Conservation (phyloP, 2,329 filamentous ascomycete species). For the Colletotrichum tofieldiae region DNA sequence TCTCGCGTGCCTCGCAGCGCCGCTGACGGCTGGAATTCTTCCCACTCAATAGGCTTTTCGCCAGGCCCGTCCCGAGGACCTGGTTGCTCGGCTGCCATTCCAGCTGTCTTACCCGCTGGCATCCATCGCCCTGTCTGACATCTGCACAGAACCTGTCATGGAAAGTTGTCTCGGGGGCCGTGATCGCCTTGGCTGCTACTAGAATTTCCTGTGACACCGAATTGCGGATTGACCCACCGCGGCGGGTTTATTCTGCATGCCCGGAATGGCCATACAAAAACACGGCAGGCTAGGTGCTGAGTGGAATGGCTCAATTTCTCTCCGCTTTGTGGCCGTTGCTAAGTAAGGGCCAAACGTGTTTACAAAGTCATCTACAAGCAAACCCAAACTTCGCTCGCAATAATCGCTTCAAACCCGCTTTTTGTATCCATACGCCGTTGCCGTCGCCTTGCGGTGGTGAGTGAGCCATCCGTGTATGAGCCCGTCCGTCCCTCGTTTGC, state of each 20-base stretch:
- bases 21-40: slow-evolving; percentile 14
- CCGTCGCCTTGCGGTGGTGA: slow-evolving; percentile 2
- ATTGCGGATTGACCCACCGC: not conserved
- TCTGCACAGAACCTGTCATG: slow-evolving; percentile 21
- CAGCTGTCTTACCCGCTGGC: not conserved
- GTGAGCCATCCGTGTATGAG: not conserved
- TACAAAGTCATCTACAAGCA: not conserved
- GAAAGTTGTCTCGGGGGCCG: slow-evolving; percentile 14
- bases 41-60: not conserved
- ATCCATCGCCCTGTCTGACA: not conserved
- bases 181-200: not conserved
- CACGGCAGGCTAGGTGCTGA: not conserved
- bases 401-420: slow-evolving; percentile 3
- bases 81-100: slow-evolving; percentile 20
- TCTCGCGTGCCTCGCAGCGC: not conserved
- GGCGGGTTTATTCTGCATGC: not conserved
- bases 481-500: not conserved
- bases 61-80: slow-evolving; percentile 21
- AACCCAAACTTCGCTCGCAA: not conserved
- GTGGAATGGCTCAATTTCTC: slow-evolving; percentile 22
- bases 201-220: not conserved
- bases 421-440: slow-evolving; percentile 14
- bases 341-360: not conserved
- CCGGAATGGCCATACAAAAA: not conserved
- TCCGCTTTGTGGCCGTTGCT: not conserved